Evolutionary conservation across 208 protist species (phyloP).

Genomic region (Porcisia deanei): DNA sequence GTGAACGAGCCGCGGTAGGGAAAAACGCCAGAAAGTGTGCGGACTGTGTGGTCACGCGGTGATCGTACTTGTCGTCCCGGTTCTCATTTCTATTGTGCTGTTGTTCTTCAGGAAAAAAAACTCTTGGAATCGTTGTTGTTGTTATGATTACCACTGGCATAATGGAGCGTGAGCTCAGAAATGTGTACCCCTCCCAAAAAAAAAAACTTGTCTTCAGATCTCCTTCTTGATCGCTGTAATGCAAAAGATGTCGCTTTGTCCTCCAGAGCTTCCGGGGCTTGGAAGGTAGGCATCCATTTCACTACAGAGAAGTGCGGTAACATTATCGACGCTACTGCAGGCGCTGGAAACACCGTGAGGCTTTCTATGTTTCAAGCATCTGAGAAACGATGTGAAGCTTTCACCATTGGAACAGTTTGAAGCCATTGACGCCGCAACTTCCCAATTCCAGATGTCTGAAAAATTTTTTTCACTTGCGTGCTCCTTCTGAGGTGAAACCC

Average conservation of each 20-base stretch:
- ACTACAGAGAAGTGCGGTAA: slow-evolving; percentile 20
- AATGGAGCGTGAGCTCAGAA: neutral
- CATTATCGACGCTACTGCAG: neutral
- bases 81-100: neutral
- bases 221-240: neutral
- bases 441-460: slow-evolving; percentile 37
- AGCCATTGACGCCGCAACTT: slow-evolving; percentile 60
- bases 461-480: neutral
- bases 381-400: slow-evolving; percentile 15
- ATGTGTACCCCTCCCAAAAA: neutral
- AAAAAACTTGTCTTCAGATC: neutral
- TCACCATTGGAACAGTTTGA: slow-evolving; percentile 58
- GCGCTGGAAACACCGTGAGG: neutral
- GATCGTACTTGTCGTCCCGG: neutral
- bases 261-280: neutral
- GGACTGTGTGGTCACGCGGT: neutral
- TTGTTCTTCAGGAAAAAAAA: no score
- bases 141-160: neutral
- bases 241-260: neutral
- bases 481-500: neutral
- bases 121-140: neutral
- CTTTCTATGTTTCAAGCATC: slow-evolving; percentile 12
- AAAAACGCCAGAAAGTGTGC: neutral
- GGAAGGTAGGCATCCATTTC: slow-evolving; percentile 10
- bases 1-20: no score